phyloP scores from a whole-genome alignment of 768 basidiomycete species.

The Tylopilus intermedius region DNA sequence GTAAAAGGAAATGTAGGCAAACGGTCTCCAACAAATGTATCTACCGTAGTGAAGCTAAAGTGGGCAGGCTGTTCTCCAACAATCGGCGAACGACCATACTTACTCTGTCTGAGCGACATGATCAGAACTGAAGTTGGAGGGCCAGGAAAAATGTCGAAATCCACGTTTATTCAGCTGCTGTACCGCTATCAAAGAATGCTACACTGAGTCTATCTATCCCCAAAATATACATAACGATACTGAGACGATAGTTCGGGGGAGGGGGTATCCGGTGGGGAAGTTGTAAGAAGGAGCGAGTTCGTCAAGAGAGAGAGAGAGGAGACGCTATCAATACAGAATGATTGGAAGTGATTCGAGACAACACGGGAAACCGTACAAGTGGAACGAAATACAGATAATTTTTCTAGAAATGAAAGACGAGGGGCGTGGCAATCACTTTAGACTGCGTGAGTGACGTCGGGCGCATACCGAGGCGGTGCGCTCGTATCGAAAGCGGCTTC shows the following conservation, averaged over 20 bases:
- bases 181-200: conserved; percentile 6
- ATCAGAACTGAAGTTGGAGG: no score
- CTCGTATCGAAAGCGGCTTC: conserved; percentile 12
- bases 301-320: background rate
- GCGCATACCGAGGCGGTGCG: conserved; percentile 22
- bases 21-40: no score
- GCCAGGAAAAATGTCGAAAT: no score
- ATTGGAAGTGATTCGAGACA: conserved; percentile 1
- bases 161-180: background rate
- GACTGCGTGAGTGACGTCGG: conserved; percentile 18
- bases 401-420: background rate
- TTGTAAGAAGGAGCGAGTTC: background rate
- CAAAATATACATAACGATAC: conserved; percentile 22
- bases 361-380: background rate
- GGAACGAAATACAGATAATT: background rate
- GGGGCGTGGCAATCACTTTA: background rate
- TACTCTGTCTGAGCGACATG: no score
- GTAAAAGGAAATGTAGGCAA: no score
- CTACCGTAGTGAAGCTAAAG: no score
- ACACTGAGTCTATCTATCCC: conserved; percentile 24
- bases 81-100: no score
- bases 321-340: conserved; percentile 28
- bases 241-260: conserved; percentile 11
- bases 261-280: conserved; percentile 14
- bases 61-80: no score